Evolutionary conservation across 495 filamentous ascomycete species (phyloP), one percentile per base, ranked within the genome.

Genomic region (Penicillium roqueforti): DNA sequence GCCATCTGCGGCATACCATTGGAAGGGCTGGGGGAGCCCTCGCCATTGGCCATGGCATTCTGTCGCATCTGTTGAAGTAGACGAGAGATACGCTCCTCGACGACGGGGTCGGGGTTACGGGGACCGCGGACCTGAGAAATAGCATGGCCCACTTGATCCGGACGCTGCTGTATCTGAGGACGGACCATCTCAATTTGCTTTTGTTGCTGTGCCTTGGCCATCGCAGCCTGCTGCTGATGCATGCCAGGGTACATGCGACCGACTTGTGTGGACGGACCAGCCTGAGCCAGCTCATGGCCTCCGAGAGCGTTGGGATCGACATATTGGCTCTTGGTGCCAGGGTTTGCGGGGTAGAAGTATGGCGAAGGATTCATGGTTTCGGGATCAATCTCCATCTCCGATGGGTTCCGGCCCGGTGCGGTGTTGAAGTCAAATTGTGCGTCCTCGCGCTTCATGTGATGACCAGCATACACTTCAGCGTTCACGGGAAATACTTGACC

Each of bases 221-320:
- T 73, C 37, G 87, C 89, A 54, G 89, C 89, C 71, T 88, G 87
- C 63, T 95, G 87, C 68, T 90, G 87, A 73, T 97, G 91, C 82
- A 92, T 91, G 37, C 92, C 92, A 45, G 91, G 91, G 70, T 85
- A 96, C 58, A 88, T 80, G 48, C 89, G 85, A 47, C 84, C 85
- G 50, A 86, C 79, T 57, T 85, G 76, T 56, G 78, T 53, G 56
- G 76, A 71, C 60, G 81, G 54, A 60, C 78, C 59, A 66, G 64
- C 51, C 68, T 66, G 56, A 58, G 77, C 59, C 22, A 69, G 68
- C 59, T 82, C 78, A 60, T 84, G 77, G 36, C 79, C 79, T 40
- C 79, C 80, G 56, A 92, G 80, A 47, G 81, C 79, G 65, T 76
- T 88, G 1, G 90, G 88, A 69, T 92, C 83, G 61, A 91, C 68